phyloP scores from a whole-genome alignment of 306 rosid genomes.

The Fagus sylvatica region DNA sequence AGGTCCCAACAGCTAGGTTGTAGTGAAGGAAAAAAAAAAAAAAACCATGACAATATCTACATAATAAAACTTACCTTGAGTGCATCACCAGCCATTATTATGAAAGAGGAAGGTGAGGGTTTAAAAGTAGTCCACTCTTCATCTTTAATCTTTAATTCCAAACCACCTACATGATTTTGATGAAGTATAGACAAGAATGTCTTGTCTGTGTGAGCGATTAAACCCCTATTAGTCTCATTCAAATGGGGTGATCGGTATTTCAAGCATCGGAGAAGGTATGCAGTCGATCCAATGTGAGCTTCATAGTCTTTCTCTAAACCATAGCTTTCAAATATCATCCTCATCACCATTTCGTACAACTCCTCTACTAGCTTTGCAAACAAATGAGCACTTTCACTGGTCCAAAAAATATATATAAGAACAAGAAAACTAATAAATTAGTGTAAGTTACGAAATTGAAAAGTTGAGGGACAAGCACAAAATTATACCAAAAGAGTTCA shows the following conservation, averaged over 20 bases:
- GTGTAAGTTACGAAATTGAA: neutral
- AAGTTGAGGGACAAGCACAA: neutral
- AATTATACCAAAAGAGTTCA: constrained; percentile 31
- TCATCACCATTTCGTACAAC: constrained; percentile 39
- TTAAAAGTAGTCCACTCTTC: constrained; percentile 43
- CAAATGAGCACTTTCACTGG: constrained; percentile 28
- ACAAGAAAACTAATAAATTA: neutral
- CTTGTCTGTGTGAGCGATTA: constrained; percentile 48
- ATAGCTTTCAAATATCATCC: constrained; percentile 51
- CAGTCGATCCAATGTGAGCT: constrained; percentile 24
- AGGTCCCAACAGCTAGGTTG: no score
- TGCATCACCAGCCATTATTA: constrained; percentile 48
- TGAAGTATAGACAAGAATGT: constrained; percentile 46
- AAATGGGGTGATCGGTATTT: constrained; percentile 32
- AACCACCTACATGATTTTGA: constrained; percentile 38
- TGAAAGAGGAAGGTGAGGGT: constrained; percentile 33
- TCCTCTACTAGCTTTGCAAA: constrained; percentile 43
- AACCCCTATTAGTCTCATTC: constrained; percentile 28
- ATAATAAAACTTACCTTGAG: constrained; percentile 25
- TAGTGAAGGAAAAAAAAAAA: no score
- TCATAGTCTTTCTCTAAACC: constrained; percentile 33
- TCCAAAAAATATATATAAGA: no score
- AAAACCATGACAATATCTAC: neutral
- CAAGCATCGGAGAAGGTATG: constrained; percentile 39
- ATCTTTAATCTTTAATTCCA: constrained; percentile 36